Evolutionary conservation across 2,329 filamentous ascomycete species (phyloP).

Genomic region (Monilinia fructicola): DNA sequence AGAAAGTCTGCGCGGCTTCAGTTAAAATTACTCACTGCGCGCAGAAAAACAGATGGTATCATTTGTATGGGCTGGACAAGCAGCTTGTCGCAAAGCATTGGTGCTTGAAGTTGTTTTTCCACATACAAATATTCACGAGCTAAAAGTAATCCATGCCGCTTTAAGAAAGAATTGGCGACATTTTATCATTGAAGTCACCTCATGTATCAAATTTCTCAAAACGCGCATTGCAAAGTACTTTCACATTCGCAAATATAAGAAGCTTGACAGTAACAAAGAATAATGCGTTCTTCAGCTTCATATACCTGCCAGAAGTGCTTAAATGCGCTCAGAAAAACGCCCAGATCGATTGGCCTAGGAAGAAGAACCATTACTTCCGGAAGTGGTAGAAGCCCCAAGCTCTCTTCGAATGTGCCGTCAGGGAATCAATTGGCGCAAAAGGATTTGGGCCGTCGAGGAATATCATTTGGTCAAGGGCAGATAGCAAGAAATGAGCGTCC

Average conservation of each 20-base stretch:
- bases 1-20: conserved; percentile 37
- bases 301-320: conserved; percentile 41
- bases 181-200: conserved; percentile 21
- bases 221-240: not conserved
- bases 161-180: conserved; percentile 24
- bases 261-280: not conserved
- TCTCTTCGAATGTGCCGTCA: conserved; percentile 25
- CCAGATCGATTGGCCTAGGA: conserved; percentile 27
- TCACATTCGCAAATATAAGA: not conserved
- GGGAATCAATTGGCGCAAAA: conserved; percentile 23
- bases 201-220: conserved; percentile 17
- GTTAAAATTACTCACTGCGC: conserved; percentile 14
- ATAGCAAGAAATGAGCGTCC: conserved; percentile 34
- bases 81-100: conserved; percentile 32
- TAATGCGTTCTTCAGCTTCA: conserved; percentile 35
- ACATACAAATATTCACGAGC: conserved; percentile 20
- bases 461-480: conserved; percentile 32
- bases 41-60: conserved; percentile 28
- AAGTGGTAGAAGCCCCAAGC: conserved; percentile 27
- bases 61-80: conserved; percentile 28
- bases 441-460: conserved; percentile 29
- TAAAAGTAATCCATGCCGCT: conserved; percentile 22
- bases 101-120: conserved; percentile 17
- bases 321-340: conserved; percentile 32
- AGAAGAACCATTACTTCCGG: conserved; percentile 34